Evolutionary conservation across 352 stramenopile species (phyloP).

Genomic region (Pythium monospermum): DNA sequence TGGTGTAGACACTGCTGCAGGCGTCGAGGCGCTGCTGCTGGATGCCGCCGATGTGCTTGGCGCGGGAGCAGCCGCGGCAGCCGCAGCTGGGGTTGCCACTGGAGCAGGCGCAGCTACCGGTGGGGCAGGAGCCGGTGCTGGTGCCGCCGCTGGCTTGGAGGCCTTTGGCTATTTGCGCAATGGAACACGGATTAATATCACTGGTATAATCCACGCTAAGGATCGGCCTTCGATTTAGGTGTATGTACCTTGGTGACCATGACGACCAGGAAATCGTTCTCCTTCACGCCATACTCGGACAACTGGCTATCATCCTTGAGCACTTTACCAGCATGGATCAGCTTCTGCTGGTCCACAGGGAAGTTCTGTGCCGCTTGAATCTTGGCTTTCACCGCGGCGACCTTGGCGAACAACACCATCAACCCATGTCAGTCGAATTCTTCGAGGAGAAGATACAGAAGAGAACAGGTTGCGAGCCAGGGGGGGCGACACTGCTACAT

Average conservation of each 20-base stretch:
- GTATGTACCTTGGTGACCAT: slow-evolving; percentile 79
- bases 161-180: slow-evolving; percentile 78
- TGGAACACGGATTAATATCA: no score
- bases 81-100: slow-evolving; percentile 18
- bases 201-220: no score
- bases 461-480: no score
- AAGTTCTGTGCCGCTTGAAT: slow-evolving; percentile 75
- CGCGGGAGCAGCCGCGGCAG: slow-evolving; percentile 24
- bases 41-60: slow-evolving; percentile 70
- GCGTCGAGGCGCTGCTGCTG: slow-evolving; percentile 54
- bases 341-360: slow-evolving; percentile 68
- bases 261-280: slow-evolving; percentile 86
- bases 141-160: slow-evolving; percentile 31
- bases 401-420: no score
- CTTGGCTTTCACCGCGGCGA: slow-evolving; percentile 72
- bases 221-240: no score
- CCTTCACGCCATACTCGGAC: slow-evolving; percentile 81
- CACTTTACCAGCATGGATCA: slow-evolving; percentile 86
- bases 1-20: slow-evolving; percentile 59
- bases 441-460: no score
- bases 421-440: not conserved
- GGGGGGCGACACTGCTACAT: slow-evolving; percentile 1
- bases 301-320: slow-evolving; percentile 83
- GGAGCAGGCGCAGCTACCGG: slow-evolving; percentile 21
- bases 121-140: slow-evolving; percentile 19